Conservation (phyloP, 2,329 filamentous ascomycete species). For the Arthrinium puccinioides region DNA sequence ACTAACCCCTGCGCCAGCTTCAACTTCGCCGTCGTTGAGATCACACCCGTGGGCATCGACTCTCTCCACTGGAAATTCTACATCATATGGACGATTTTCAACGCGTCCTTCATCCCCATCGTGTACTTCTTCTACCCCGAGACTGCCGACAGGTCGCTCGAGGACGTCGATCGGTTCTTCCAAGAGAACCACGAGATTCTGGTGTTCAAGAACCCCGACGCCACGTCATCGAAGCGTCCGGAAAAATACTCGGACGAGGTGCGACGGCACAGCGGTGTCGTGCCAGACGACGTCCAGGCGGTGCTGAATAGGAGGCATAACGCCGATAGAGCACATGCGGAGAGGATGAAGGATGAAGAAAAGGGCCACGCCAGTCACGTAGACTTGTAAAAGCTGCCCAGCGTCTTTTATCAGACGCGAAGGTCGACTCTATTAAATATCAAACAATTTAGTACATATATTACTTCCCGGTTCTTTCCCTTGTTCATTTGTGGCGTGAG, state of each 20-base stretch:
- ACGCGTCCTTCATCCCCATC: slow-evolving; percentile 31
- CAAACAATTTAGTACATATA: too few species aligned
- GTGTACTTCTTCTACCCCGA: slow-evolving; percentile 8
- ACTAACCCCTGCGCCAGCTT: too few species aligned
- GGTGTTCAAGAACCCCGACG: slow-evolving; percentile 14
- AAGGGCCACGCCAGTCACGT: slow-evolving; percentile 5
- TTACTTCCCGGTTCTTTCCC: too few species aligned
- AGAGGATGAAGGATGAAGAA: slow-evolving; percentile 6
- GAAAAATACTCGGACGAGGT: too few species aligned
- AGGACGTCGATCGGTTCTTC: slow-evolving; percentile 19
- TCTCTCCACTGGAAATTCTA: slow-evolving; percentile 42
- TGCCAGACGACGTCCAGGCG: slow-evolving; percentile 5
- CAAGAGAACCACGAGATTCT: slow-evolving; percentile 15
- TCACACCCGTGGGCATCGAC: slow-evolving; percentile 25
- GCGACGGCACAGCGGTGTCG: too few species aligned
- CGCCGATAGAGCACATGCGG: slow-evolving; percentile 3
- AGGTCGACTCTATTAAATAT: too few species aligned
- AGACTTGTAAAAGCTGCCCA: slow-evolving; percentile 4
- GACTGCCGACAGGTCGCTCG: slow-evolving; percentile 11
- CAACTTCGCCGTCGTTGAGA: slow-evolving; percentile 25
- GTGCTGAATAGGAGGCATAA: slow-evolving; percentile 5
- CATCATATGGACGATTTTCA: slow-evolving; percentile 41
- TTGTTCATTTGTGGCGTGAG: too few species aligned
- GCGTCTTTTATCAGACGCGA: too few species aligned
- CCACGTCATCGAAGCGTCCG: slow-evolving; percentile 13